Percentiles rank a stretch among this genome's conserved stretches.
phyloP scores from a whole-genome alignment of 2,329 filamentous ascomycete species.

The Intubia oerlemansii region DNA sequence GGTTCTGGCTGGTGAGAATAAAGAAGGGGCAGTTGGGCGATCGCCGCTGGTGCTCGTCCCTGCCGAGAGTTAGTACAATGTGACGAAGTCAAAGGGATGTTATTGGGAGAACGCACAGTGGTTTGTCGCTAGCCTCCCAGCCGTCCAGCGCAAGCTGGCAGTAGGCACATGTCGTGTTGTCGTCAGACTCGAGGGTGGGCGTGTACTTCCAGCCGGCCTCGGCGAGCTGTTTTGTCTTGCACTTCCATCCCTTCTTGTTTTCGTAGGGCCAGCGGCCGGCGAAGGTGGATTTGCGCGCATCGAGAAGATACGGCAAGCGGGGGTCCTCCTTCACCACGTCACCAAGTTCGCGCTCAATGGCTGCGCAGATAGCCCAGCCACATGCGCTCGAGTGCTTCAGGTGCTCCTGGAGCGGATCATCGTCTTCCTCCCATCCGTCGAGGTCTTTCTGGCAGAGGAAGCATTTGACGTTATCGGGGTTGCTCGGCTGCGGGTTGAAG shows the following conservation, averaged over 20 bases:
- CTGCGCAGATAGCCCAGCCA: slow-evolving; percentile 62
- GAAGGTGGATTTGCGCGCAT: slow-evolving; percentile 69
- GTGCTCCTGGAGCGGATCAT: slow-evolving; percentile 71
- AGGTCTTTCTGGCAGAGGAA: slow-evolving; percentile 70
- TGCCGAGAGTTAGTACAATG: slow-evolving; percentile 15
- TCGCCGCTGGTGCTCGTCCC: slow-evolving; percentile 68
- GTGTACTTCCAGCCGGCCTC: slow-evolving; percentile 91
- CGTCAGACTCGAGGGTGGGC: slow-evolving; percentile 60
- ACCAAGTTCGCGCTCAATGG: slow-evolving; percentile 37
- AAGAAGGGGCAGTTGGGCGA: slow-evolving; percentile 73
- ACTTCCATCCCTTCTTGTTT: slow-evolving; percentile 67
- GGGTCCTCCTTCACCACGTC: slow-evolving; percentile 55
- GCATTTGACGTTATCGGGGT: slow-evolving; percentile 74
- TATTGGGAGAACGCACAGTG: slow-evolving; percentile 56
- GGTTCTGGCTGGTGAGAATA: slow-evolving; percentile 36
- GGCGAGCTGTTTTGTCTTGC: slow-evolving; percentile 76
- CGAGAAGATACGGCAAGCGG: slow-evolving; percentile 43
- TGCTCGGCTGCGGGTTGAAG: slow-evolving; percentile 54
- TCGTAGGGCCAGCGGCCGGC: slow-evolving; percentile 78
- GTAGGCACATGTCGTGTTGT: slow-evolving; percentile 81
- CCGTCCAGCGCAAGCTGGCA: slow-evolving; percentile 78
- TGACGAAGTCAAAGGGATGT: not conserved
- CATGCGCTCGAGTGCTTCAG: slow-evolving; percentile 63
- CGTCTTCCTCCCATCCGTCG: slow-evolving; percentile 79
- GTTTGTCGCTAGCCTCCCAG: slow-evolving; percentile 86